Percentiles rank a stretch among this genome's conserved stretches.
Conservation (phyloP, 169 alveolate genomes). For the Cryptosporidium tyzzeri region DNA sequence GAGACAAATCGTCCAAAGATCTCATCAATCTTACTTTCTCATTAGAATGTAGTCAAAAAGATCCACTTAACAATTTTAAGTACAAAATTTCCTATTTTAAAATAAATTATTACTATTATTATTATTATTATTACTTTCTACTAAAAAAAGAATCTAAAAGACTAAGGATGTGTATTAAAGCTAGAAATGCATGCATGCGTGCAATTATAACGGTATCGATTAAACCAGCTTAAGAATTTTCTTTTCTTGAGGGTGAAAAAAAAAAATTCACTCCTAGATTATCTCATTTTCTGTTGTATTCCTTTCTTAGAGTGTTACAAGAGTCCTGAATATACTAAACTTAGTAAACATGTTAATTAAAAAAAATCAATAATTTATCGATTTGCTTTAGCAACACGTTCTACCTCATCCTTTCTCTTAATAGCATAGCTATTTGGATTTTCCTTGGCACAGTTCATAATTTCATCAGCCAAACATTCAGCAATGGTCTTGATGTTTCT, state of each 20-base stretch:
- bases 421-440: constrained; percentile 97
- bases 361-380: constrained; percentile 86
- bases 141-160: constrained; percentile 9
- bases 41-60: constrained; percentile 15
- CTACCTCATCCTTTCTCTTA: constrained; percentile 99
- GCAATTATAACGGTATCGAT: constrained; percentile 14
- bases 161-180: background rate
- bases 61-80: background rate
- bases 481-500: constrained; percentile 98
- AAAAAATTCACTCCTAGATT: background rate
- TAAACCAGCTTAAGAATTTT: background rate
- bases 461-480: constrained; percentile 99
- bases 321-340: constrained; percentile 29
- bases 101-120: background rate
- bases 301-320: constrained; percentile 7
- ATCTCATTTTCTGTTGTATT: background rate
- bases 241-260: background rate
- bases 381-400: constrained; percentile 99
- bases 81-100: background rate
- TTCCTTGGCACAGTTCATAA: constrained; percentile 97
- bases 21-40: constrained; percentile 4
- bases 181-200: constrained; percentile 20
- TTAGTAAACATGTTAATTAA: constrained; percentile 24
- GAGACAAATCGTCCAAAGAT: constrained; percentile 12
- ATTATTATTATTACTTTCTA: background rate